Evolutionary conservation across 495 filamentous ascomycete species (phyloP).

Genomic region (Symbiotaphrina buchneri): DNA sequence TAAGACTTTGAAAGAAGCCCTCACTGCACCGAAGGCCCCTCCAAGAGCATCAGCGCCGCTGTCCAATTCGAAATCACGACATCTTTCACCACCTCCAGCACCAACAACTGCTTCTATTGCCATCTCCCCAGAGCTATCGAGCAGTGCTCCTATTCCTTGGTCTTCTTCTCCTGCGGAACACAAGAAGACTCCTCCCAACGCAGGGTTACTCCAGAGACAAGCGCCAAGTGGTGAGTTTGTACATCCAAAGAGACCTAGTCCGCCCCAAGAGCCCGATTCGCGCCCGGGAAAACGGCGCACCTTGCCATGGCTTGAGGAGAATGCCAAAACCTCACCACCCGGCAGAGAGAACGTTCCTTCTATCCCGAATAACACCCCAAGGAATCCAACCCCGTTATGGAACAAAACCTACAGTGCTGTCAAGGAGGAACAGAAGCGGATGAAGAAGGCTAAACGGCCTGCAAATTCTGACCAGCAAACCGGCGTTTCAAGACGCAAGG

Average conservation of each 20-base stretch:
- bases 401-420: slow-evolving; percentile 61
- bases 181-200: background rate
- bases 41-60: slow-evolving; percentile 12
- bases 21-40: slow-evolving; percentile 15
- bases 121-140: slow-evolving; percentile 3
- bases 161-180: slow-evolving; percentile 13
- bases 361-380: no score
- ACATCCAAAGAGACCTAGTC: no score
- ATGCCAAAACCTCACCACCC: no score
- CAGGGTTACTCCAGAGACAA: no score
- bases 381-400: no score
- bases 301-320: no score
- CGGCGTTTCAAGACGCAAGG: slow-evolving; percentile 7
- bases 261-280: no score
- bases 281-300: no score
- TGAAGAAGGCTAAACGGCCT: slow-evolving; percentile 37
- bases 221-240: no score
- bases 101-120: slow-evolving; percentile 3
- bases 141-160: slow-evolving; percentile 11
- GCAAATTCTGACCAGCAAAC: slow-evolving; percentile 17
- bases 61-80: slow-evolving; percentile 5
- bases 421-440: slow-evolving; percentile 59
- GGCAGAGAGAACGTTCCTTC: no score
- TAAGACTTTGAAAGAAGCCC: no score
- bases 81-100: background rate